Conservation (phyloP, 2,329 filamentous ascomycete species). For the Penicillium vulpinum region DNA sequence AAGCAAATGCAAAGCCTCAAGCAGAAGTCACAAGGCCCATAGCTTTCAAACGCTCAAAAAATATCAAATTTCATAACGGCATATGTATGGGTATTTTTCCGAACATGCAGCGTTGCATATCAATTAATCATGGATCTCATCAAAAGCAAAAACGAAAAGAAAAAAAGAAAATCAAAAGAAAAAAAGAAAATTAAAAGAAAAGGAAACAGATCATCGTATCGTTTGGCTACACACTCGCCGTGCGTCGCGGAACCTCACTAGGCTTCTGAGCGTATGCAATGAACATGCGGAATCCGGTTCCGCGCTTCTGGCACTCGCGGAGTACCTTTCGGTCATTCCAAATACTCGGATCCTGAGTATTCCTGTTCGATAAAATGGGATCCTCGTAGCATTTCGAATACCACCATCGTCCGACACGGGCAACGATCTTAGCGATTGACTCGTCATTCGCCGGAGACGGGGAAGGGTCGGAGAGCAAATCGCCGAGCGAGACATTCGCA, state of each 20-base stretch:
- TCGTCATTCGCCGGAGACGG: slow-evolving; percentile 72
- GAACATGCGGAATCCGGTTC: slow-evolving; percentile 84
- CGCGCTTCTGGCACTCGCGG: slow-evolving; percentile 80
- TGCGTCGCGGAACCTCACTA: slow-evolving; percentile 44
- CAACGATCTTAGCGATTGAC: slow-evolving; percentile 87
- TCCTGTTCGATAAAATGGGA: slow-evolving; percentile 51
- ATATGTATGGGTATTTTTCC: slow-evolving; percentile 11
- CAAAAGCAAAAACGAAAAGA: slow-evolving; percentile 8
- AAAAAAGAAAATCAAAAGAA: neutral
- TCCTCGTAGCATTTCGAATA: slow-evolving; percentile 90
- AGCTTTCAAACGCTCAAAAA: slow-evolving; percentile 2
- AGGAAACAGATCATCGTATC: slow-evolving; percentile 9
- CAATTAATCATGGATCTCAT: slow-evolving; percentile 13
- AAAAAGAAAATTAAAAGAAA: neutral
- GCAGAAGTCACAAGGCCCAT: neutral
- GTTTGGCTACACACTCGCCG: slow-evolving; percentile 43
- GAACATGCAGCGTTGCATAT: slow-evolving; percentile 11
- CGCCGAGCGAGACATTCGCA: slow-evolving; percentile 56
- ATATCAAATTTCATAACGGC: slow-evolving; percentile 3
- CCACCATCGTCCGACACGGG: slow-evolving; percentile 93
- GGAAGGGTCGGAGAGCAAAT: slow-evolving; percentile 72
- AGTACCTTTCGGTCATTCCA: slow-evolving; percentile 76
- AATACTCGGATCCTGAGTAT: slow-evolving; percentile 61
- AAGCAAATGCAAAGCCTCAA: slow-evolving; percentile 11
- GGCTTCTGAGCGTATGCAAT: slow-evolving; percentile 90